Evolutionary conservation across 2,329 filamentous ascomycete genomes (phyloP).

Genomic region (Alternaria novae-zelandiae): DNA sequence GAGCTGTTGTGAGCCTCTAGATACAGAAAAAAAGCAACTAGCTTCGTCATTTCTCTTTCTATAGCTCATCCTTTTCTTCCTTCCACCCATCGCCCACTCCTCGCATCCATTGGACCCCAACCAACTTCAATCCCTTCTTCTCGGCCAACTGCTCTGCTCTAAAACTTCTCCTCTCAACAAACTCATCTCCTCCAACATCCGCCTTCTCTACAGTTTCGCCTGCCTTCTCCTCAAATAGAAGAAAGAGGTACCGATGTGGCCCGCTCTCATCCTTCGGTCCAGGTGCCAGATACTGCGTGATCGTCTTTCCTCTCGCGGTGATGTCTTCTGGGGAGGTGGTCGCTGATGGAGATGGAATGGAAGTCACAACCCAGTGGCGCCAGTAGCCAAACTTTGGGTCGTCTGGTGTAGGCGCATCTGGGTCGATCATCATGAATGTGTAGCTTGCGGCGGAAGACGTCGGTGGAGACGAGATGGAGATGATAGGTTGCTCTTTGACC

Average conservation of each 20-base stretch:
- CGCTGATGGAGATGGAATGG: conserved; percentile 13
- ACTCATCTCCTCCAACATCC: conserved; percentile 46
- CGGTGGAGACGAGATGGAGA: conserved; percentile 39
- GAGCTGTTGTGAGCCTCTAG: no score
- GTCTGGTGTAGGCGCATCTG: conserved; percentile 62
- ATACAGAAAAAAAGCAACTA: no score
- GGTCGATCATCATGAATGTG: conserved; percentile 59
- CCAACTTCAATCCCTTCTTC: conserved; percentile 37
- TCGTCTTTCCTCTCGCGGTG: conserved; percentile 21
- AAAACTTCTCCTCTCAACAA: conserved; percentile 43
- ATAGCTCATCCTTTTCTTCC: conserved; percentile 21
- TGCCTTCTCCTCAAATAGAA: conserved; percentile 39
- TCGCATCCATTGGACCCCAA: conserved; percentile 46
- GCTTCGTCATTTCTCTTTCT: neutral
- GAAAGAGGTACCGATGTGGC: conserved; percentile 45
- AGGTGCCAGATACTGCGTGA: conserved; percentile 43
- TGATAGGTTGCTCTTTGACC: conserved; percentile 24
- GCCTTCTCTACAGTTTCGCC: conserved; percentile 26
- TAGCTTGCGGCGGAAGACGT: conserved; percentile 40
- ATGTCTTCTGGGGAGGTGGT: conserved; percentile 3
- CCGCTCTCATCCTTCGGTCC: conserved; percentile 45
- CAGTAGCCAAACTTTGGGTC: conserved; percentile 63
- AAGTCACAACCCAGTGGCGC: conserved; percentile 59
- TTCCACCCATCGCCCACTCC: conserved; percentile 48
- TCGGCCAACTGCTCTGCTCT: conserved; percentile 28